Evolutionary conservation across 2,329 filamentous ascomycete genomes (phyloP), one percentile per base, ranked within the genome.

Genomic region (Cladorrhinum sp.): DNA sequence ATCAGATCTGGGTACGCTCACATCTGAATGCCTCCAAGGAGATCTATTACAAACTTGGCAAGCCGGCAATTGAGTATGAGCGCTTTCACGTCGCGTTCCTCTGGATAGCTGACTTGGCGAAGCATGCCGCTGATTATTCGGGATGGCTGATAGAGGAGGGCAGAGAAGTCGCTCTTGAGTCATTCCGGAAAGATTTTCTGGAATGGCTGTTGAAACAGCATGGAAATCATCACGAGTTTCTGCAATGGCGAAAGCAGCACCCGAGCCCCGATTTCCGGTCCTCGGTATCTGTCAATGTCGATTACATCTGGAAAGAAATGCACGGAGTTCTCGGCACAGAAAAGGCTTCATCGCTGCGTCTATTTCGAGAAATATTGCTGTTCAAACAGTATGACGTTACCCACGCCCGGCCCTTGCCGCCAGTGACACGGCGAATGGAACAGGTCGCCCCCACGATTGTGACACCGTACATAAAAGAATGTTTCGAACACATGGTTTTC

Each of bases 51-150:
- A 79, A 79, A 9, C 72, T 96, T 0, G 70, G 70, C 2, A 71
- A 57, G 0, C 88, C 91, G 0, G 77, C 85, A 0, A 25, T 63
- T 0, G 85, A 86, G 38, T 96, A 95, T 67, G 63, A 62, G 10
- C 75, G 84, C 1, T 92, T 87, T 66, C 82, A 87, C 61, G 53
- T 74, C 0, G 79, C 84, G 0, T 93, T 92, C 62, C 61, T 86
- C 0, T 95, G 90, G 90, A 73, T 93, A 1, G 87, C 85, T 0
- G 81, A 88, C 56, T 75, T 95, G 0, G 79, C 83, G 0, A 93
- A 93, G 68, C 85, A 92, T 66, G 81, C 89, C 23, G 78, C 92
- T 1, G 88, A 92, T 63, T 95, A 82, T 65, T 76, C 89, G 52
- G 71, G 73, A 2, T 54, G 70, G 9, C 72, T 77, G 60, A 65